Conservation (phyloP, 805 yeast genomes). For the Metschnikowia picachoensis region DNA sequence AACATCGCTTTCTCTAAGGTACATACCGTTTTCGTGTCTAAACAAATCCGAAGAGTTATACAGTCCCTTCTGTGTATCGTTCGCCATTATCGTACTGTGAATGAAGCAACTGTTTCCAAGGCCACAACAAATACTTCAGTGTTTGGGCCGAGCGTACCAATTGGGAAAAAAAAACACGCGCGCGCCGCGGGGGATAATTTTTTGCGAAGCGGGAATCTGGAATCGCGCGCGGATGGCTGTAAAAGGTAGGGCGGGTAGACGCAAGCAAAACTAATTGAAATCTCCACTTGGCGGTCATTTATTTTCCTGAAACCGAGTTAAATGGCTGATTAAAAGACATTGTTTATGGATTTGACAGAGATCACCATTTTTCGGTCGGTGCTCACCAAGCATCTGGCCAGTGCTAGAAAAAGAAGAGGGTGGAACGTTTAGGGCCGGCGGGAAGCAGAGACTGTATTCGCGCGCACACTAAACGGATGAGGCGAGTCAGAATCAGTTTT, state of each 20-base stretch:
- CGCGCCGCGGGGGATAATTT: conserved; percentile 1
- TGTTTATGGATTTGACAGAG: no score
- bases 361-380: no score
- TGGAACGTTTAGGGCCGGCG: no score
- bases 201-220: background rate
- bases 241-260: background rate
- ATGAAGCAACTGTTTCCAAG: background rate
- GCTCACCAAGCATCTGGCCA: no score
- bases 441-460: no score
- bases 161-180: conserved; percentile 6
- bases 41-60: conserved; percentile 18
- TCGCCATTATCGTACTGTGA: background rate
- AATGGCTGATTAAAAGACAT: no score
- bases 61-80: background rate
- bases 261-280: background rate
- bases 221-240: no score
- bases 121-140: background rate
- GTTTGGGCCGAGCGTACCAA: conserved; percentile 5
- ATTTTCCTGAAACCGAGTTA: no score
- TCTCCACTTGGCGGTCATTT: no score
- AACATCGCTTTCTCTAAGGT: background rate
- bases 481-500: no score
- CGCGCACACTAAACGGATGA: no score
- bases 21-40: conserved; percentile 28
- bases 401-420: no score